Percentiles rank a stretch among this genome's conserved stretches.
These are phyloP conservation scores for Aspergillus candidus DNA, from an alignment of 2,329 filamentous ascomycete genomes.

Conservation along the genomic window DNA sequence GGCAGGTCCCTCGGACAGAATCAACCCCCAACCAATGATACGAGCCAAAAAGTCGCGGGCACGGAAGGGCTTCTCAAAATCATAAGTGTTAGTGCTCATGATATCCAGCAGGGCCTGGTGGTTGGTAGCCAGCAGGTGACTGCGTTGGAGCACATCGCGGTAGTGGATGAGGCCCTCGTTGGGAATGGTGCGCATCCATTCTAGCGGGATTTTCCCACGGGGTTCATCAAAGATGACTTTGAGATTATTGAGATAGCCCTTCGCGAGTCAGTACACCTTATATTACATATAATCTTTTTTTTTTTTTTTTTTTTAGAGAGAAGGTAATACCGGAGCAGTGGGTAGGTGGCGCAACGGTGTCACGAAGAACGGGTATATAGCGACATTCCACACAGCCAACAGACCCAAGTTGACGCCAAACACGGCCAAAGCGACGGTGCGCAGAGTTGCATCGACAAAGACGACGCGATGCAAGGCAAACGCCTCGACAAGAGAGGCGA, in stretches of 20 bases:
- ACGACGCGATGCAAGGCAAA: slow-evolving; percentile 24
- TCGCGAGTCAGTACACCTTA: slow-evolving; percentile 1
- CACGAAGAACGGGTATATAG: slow-evolving; percentile 48
- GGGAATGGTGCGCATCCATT: slow-evolving; percentile 48
- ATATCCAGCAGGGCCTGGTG: slow-evolving; percentile 45
- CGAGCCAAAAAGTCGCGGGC: slow-evolving; percentile 41
- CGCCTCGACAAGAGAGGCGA: slow-evolving; percentile 22
- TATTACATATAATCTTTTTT: no score
- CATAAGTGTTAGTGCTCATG: slow-evolving; percentile 48
- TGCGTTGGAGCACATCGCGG: slow-evolving; percentile 41
- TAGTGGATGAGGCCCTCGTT: slow-evolving; percentile 54
- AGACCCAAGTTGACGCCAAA: slow-evolving; percentile 22
- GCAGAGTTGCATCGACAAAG: slow-evolving; percentile 22
- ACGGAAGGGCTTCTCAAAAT: slow-evolving; percentile 48
- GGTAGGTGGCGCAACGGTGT: slow-evolving; percentile 49
- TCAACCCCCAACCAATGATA: slow-evolving; percentile 47
- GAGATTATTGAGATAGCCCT: slow-evolving; percentile 23
- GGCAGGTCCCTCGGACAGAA: slow-evolving; percentile 46
- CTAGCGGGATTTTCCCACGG: slow-evolving; percentile 23
- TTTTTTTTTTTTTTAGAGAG: background rate
- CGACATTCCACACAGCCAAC: slow-evolving; percentile 30
- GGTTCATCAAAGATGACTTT: slow-evolving; percentile 30
- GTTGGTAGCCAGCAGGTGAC: slow-evolving; percentile 26
- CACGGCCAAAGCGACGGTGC: slow-evolving; percentile 15
- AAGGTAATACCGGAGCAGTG: slow-evolving; percentile 33